Evolutionary conservation across 306 rosid genomes (phyloP), one percentile per base, ranked within the genome.

Genomic region (Prinsepia uniflora): DNA sequence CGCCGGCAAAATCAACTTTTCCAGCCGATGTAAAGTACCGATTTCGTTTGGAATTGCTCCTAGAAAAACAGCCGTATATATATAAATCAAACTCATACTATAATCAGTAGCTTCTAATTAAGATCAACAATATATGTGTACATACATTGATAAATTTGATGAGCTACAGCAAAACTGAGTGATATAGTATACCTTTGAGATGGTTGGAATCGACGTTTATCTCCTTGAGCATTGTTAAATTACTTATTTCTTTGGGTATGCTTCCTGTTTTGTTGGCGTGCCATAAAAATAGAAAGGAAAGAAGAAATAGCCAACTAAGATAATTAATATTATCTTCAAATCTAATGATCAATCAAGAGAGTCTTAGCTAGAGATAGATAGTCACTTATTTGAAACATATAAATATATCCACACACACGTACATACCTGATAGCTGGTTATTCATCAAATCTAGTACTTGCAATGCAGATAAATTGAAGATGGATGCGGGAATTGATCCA

Each of bases 401-500:
- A 24, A 0, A 24, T 24, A n/a, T n/a, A n/a, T n/a, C n/a, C n/a
- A n/a, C n/a, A n/a, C n/a, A 6, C 15, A 42, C 1, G 34, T 63
- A 42, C 34, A 2, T 67, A 49, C 75, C 66, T 6, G 76, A 58
- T 41, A 79, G 67, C 42, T 73, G 79, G 60, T 73, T 76, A n/a
- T n/a, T n/a, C n/a, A n/a, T 4, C 57, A 81, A 61, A 5, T n/a
- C 10, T 11, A 76, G 30, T 48, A 10, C 60, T 68, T 40, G 62
- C 8, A 76, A 53, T 4, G 79, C 36, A 40, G 79, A 18, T 68
- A 68, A 67, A 54, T 76, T 76, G 75, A 76, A 76, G 36, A 76
- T 11, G 10, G 65, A 15, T 8, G 39, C 6, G 0, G 71, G 71
- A 6, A 76, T 52, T 13, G 48, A 40, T 12, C 73, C 73, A n/a